Evolutionary conservation across 768 basidiomycete species (phyloP), one percentile per base, ranked within the genome.

Genomic region (Leccinum subgranulosum): DNA sequence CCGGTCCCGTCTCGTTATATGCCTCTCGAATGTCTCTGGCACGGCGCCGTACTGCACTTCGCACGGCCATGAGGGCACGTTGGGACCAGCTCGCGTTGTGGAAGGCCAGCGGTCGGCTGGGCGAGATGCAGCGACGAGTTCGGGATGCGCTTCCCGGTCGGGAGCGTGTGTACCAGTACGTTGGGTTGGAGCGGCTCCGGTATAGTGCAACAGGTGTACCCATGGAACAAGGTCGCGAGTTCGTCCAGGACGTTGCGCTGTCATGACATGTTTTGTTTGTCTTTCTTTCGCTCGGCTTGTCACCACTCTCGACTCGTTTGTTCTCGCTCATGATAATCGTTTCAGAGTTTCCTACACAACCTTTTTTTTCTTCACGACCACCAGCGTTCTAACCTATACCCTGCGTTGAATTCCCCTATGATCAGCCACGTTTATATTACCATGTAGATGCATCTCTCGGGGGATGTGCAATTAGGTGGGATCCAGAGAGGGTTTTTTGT

Each of bases 121-220:
- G 41, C 6, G 70, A 72, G 29, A 59, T 69, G 53, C 71, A 68
- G 48, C 71, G 67, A 33, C 69, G 71, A 31, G 61, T 71, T 17
- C 60, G 67, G 41, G 71, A 65, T 11, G 65, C 64, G 21, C 58
- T 71, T 21, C 71, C 70, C 2, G 65, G 57, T 23, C 58, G 67
- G 7, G 70, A 69, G 8, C 60, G 61, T 10, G 71, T 73, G 4
- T 70, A 71, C 53, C 60, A 72, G n/a, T 71, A 72, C 49, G 70
- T 71, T n/a, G 71, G 70, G 17, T 3, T 56, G 62, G 66, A 68
- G 45, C 12, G 14, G 1, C 39, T 23, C 33, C 50, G 3, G 17
- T 17, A 53, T 15, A 39, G 17, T 0, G 25, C 33, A 9, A 12
- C 58, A 10, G 11, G 53, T 1, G 0, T 25, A 17, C 46, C 54